Base-by-base conservation (phyloP, 2,329 filamentous ascomycete genomes). In the Aspergillus fumigatiaffinis region DNA sequence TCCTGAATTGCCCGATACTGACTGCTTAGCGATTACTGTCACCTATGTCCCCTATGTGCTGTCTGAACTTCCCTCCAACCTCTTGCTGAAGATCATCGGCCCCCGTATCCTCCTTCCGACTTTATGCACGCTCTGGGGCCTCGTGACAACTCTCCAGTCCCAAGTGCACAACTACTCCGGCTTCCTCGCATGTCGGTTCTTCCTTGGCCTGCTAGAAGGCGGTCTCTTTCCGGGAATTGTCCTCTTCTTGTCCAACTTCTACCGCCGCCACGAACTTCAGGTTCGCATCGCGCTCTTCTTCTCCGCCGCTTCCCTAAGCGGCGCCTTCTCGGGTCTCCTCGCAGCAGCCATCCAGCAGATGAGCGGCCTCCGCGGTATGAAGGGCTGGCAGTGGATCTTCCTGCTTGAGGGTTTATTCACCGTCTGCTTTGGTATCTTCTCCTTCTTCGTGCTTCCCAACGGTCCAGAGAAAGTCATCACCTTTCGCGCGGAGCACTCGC, bases 141-240 rank as follows among this genome's bases (percentile, higher is more conserved):
- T 80, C 14, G 70, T 75, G 4, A 76, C 74, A 12, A 75, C 79
- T 47, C 71, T 73, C 12, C 58, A 61, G 46, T 58, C 57, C 20
- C 35, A 62, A 29, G 53, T 58, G 4, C 54, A 54, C 9, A 60
- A 57, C 42, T 65, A 60, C 32, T 50, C 35, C 1, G 64, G 59
- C 1, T 57, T 63, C 41, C 74, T 88, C 9, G 73, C 77, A 17
- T 70, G 87, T 57, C 79, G 86, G 4, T 77, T 79, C 9, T 64
- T 87, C 17, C 76, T 89, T 0, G 86, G 86, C 9, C 80, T 87
- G 8, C 84, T 82, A 41, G 86, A 88, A 75, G 86, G 86, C 2
- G 87, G 84, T 1, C 88, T 88, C 61, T 71, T 71, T 38, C 70
- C 71, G 7, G 70, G 68, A 35, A 67, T 61, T 35, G 61, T 59